These are phyloP conservation scores for Balakata baccata DNA, from an alignment of 345 rosid species.

Conservation along the genomic window DNA sequence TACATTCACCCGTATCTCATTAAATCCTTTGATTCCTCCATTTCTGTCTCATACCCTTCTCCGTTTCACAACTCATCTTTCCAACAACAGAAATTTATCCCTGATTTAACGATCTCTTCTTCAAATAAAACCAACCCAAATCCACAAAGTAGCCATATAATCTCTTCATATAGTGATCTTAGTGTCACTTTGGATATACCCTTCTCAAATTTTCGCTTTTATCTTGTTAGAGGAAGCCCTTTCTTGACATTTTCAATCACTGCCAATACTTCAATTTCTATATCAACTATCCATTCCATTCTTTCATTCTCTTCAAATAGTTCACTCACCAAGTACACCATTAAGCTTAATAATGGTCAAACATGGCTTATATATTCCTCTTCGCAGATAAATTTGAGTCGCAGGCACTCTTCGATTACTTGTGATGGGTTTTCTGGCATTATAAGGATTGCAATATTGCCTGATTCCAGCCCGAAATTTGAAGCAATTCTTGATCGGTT, in stretches of 20 bases:
- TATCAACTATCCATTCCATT: slow-evolving; percentile 76
- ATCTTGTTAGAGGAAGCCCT: slow-evolving; percentile 83
- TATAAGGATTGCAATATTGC: slow-evolving; percentile 57
- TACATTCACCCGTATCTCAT: slow-evolving; percentile 90
- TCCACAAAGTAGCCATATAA: slow-evolving; percentile 43
- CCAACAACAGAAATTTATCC: slow-evolving; percentile 52
- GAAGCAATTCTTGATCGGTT: slow-evolving; percentile 71
- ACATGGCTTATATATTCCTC: slow-evolving; percentile 84
- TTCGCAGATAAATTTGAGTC: slow-evolving; percentile 50
- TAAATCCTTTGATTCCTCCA: slow-evolving; percentile 56
- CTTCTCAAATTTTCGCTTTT: slow-evolving; percentile 64
- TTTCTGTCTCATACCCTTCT: slow-evolving; percentile 74
- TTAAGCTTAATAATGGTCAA: slow-evolving; percentile 69
- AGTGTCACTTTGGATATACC: slow-evolving; percentile 76
- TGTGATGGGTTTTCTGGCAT: slow-evolving; percentile 58
- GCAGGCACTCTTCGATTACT: slow-evolving; percentile 42
- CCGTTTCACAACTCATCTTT: slow-evolving; percentile 56
- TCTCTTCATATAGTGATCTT: slow-evolving; percentile 71
- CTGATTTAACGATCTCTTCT: slow-evolving; percentile 69
- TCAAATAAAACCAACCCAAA: slow-evolving; percentile 30
- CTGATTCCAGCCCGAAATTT: slow-evolving; percentile 35
- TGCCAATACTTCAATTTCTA: slow-evolving; percentile 38
- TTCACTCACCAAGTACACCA: slow-evolving; percentile 57
- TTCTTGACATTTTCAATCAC: slow-evolving; percentile 63
- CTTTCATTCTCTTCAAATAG: slow-evolving; percentile 45